Percentiles rank a stretch among this genome's conserved stretches.
phyloP scores from a whole-genome alignment of 1,284 basidiomycete species.

The Austroboletus olivaceoglutinosus region DNA sequence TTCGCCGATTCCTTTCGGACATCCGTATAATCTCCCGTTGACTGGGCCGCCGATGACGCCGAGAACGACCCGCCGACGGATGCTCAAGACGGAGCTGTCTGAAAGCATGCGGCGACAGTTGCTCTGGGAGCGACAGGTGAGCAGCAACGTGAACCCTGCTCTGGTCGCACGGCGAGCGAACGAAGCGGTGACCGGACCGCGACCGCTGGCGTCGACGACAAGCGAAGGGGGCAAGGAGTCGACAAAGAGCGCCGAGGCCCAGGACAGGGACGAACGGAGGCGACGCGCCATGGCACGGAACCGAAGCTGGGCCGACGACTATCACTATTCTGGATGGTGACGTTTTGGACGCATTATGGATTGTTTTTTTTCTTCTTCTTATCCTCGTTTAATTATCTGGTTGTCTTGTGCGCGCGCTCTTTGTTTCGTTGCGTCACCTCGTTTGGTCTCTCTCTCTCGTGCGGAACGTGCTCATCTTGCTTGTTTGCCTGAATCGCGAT shows the following conservation, averaged over 20 bases:
- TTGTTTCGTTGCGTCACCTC: constrained; percentile 12
- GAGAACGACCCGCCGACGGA: constrained; percentile 77
- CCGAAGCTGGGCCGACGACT: constrained; percentile 69
- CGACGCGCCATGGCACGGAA: constrained; percentile 54
- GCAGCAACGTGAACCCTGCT: constrained; percentile 48
- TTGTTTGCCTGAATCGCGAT: constrained; percentile 13
- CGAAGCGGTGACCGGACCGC: constrained; percentile 36
- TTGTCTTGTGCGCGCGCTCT: constrained; percentile 16
- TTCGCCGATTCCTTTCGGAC: constrained; percentile 58
- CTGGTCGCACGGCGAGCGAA: constrained; percentile 37
- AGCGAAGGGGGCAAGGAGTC: constrained; percentile 18
- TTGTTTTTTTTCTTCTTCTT: no score
- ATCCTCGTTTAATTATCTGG: constrained; percentile 27
- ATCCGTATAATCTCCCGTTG: constrained; percentile 72
- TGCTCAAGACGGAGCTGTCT: constrained; percentile 83
- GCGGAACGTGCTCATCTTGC: constrained; percentile 25
- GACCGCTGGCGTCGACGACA: constrained; percentile 42
- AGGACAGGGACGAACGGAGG: constrained; percentile 39
- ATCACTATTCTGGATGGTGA: constrained; percentile 65
- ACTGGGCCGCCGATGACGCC: constrained; percentile 76
- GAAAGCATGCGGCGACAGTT: constrained; percentile 82
- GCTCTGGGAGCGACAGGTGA: constrained; percentile 80
- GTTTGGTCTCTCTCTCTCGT: constrained; percentile 15
- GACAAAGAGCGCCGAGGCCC: constrained; percentile 19
- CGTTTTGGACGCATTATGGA: neutral